Evolutionary conservation across 352 stramenopile species (phyloP).

Genomic region (Proteromonas lacertae): DNA sequence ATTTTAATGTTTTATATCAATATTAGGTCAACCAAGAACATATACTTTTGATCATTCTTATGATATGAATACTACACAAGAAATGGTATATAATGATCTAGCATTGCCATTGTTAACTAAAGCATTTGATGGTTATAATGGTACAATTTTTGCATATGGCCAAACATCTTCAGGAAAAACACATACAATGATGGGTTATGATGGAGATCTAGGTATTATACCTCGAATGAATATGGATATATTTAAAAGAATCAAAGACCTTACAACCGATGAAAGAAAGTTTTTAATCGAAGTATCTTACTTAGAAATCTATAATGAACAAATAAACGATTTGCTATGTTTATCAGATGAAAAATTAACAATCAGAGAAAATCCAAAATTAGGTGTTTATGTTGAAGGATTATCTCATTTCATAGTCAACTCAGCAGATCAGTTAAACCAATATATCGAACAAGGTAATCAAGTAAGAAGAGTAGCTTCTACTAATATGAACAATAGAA

Average conservation of each 20-base stretch:
- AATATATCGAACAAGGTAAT: slow-evolving; percentile 40
- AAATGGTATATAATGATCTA: slow-evolving; percentile 6
- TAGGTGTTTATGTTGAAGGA: slow-evolving; percentile 61
- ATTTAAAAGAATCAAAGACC: slow-evolving; percentile 34
- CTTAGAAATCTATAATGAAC: slow-evolving; percentile 72
- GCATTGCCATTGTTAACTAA: slow-evolving; percentile 11
- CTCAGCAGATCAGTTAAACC: slow-evolving; percentile 25
- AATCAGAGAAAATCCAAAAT: slow-evolving; percentile 50
- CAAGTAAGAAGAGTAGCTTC: slow-evolving; percentile 19
- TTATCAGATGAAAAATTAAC: slow-evolving; percentile 44
- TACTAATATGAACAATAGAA: slow-evolving; percentile 55
- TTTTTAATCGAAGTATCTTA: slow-evolving; percentile 65
- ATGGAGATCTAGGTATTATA: slow-evolving; percentile 31
- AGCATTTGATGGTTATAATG: slow-evolving; percentile 27
- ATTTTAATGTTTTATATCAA: no score
- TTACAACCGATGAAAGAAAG: slow-evolving; percentile 17
- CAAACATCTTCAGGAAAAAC: no score
- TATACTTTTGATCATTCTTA: slow-evolving; percentile 1
- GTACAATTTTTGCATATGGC: slow-evolving; percentile 40
- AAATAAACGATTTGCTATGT: slow-evolving; percentile 62
- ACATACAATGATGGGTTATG: slow-evolving; percentile 32
- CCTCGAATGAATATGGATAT: slow-evolving; percentile 43
- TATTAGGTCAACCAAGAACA: no score
- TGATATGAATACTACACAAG: slow-evolving; percentile 1
- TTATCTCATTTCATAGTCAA: slow-evolving; percentile 40